These are phyloP conservation scores for Russula vinacea DNA, from an alignment of 768 basidiomycete genomes.

Conservation along the genomic window DNA sequence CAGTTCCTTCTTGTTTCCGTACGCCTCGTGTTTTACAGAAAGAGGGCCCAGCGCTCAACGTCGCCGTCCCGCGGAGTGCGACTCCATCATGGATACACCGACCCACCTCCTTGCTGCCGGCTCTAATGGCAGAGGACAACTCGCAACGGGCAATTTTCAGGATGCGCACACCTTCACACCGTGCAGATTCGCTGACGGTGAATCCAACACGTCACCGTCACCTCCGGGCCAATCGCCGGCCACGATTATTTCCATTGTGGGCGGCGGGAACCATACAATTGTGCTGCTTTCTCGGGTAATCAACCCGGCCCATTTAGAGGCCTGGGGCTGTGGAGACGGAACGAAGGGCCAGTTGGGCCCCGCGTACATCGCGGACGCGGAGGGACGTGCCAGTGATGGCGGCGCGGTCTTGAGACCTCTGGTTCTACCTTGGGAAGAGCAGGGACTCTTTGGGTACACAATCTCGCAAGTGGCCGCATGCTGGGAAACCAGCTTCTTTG, in stretches of 20 bases:
- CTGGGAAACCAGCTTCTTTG: constrained; percentile 85
- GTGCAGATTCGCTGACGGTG: constrained; percentile 37
- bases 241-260: constrained; percentile 50
- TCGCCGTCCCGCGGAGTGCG: no score
- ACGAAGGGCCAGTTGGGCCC: constrained; percentile 68
- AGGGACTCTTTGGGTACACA: constrained; percentile 44
- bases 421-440: constrained; percentile 39
- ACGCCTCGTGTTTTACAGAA: no score
- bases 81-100: neutral
- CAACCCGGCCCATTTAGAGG: constrained; percentile 34
- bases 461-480: constrained; percentile 55
- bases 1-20: no score
- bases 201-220: constrained; percentile 28
- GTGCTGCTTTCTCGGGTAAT: constrained; percentile 48
- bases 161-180: constrained; percentile 43
- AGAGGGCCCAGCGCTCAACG: no score
- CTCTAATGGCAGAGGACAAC: constrained; percentile 50
- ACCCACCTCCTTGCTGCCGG: constrained; percentile 42
- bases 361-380: constrained; percentile 33
- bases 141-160: constrained; percentile 41
- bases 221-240: constrained; percentile 37
- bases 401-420: constrained; percentile 49
- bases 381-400: no score
- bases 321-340: constrained; percentile 80
- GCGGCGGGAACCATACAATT: constrained; percentile 80